A percentile compares a stretch with the other conserved stretches of the same genome.
These are phyloP conservation scores for Sherardia arvensis DNA, from an alignment of 257 asterid genomes.

Conservation along the genomic window DNA sequence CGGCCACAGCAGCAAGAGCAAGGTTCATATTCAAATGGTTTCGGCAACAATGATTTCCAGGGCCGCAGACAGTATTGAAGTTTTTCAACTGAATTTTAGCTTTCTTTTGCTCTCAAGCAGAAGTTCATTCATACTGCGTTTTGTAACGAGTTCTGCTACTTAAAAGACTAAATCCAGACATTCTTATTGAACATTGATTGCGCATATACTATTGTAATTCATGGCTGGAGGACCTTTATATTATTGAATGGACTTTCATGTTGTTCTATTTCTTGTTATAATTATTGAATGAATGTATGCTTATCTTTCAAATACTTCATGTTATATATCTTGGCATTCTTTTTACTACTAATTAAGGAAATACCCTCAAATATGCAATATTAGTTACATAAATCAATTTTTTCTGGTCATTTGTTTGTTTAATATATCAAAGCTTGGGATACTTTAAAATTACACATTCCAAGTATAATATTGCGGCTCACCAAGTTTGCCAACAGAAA, in stretches of 20 bases:
- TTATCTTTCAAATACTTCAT: too few species aligned
- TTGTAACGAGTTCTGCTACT: background rate
- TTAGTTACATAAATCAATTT: too few species aligned
- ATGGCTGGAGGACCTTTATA: background rate
- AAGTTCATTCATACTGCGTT: background rate
- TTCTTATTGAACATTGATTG: background rate
- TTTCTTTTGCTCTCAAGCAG: background rate
- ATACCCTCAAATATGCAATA: too few species aligned
- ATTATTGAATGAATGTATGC: too few species aligned
- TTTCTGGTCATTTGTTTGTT: too few species aligned
- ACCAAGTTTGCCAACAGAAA: background rate
- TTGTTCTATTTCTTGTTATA: background rate
- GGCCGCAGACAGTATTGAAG: constrained; percentile 3
- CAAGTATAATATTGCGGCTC: background rate
- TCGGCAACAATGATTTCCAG: constrained; percentile 10
- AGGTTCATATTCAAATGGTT: constrained; percentile 4
- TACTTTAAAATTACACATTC: too few species aligned
- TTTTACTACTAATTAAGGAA: too few species aligned
- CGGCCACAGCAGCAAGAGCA: constrained; percentile 21
- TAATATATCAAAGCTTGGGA: too few species aligned
- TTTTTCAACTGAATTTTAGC: background rate
- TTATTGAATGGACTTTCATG: background rate
- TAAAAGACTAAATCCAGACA: background rate
- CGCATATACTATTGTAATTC: background rate
- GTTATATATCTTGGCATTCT: too few species aligned